Percentiles rank a stretch among this genome's conserved stretches.
phyloP scores from a whole-genome alignment of 495 filamentous ascomycete genomes.

The Trichodelitschia bisporula region DNA sequence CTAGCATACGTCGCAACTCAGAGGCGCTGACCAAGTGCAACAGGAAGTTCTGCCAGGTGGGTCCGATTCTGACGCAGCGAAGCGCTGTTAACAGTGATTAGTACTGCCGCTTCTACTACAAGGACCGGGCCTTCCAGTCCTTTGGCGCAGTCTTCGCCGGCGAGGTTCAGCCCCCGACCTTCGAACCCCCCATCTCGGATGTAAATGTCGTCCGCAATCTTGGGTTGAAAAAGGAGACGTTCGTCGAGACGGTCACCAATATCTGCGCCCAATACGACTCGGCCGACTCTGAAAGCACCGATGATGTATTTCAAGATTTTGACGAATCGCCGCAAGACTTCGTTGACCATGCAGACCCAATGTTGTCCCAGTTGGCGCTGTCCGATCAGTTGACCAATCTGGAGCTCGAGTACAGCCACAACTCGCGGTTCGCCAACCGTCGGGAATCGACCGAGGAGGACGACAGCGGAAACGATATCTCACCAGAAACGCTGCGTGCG shows the following conservation, averaged over 20 bases:
- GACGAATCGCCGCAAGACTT: no score
- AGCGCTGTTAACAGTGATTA: slow-evolving; percentile 15
- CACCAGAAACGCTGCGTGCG: background rate
- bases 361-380: no score
- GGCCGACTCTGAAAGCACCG: background rate
- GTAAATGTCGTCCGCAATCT: no score
- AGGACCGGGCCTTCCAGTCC: slow-evolving; percentile 15
- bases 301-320: no score
- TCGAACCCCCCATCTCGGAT: no score
- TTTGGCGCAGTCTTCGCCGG: slow-evolving; percentile 11
- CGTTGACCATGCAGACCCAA: no score
- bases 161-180: slow-evolving; percentile 8
- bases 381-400: background rate
- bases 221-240: no score
- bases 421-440: background rate
- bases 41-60: no score
- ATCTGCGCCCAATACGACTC: slow-evolving; percentile 6
- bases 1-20: no score
- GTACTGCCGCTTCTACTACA: slow-evolving; percentile 15
- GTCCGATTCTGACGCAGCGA: no score
- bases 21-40: no score
- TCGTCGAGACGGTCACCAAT: slow-evolving; percentile 6
- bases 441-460: background rate
- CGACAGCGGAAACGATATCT: background rate
- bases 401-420: background rate